These are phyloP conservation scores for Coniochaeta ligniaria DNA, from an alignment of 2,329 filamentous ascomycete genomes.

Conservation along the genomic window DNA sequence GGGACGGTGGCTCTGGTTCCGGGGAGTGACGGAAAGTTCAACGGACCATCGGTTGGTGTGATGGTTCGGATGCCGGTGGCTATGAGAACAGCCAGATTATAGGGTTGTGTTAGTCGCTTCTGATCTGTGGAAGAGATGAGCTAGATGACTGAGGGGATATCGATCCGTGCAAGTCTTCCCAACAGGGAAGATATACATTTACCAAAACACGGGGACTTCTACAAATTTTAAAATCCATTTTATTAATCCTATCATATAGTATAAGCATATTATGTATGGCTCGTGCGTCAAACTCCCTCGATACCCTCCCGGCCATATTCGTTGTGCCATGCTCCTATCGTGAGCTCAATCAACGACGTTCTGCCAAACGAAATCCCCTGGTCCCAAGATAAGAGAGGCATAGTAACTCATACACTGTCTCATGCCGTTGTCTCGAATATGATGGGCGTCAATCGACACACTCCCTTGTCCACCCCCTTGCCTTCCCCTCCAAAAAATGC, in stretches of 20 bases:
- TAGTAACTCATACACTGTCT: not conserved
- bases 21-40: constrained; percentile 3
- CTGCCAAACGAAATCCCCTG: not conserved
- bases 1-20: not conserved
- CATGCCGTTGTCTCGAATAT: not conserved
- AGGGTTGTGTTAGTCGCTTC: not conserved
- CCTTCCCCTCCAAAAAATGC: too few species aligned
- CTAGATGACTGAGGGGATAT: too few species aligned
- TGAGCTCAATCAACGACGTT: too few species aligned
- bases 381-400: not conserved
- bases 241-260: not conserved
- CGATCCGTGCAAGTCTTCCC: too few species aligned
- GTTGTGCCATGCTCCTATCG: too few species aligned
- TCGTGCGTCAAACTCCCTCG: not conserved
- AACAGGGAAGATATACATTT: too few species aligned
- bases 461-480: too few species aligned
- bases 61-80: constrained; percentile 23
- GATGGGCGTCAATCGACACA: too few species aligned
- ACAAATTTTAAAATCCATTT: not conserved
- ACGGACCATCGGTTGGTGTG: constrained; percentile 21
- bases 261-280: not conserved
- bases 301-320: too few species aligned
- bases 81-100: not conserved
- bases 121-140: not conserved
- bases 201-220: too few species aligned